Evolutionary conservation across 148 eudicot genomes (phyloP), one percentile per base, ranked within the genome.

Genomic region (Fagopyrum esculentum): DNA sequence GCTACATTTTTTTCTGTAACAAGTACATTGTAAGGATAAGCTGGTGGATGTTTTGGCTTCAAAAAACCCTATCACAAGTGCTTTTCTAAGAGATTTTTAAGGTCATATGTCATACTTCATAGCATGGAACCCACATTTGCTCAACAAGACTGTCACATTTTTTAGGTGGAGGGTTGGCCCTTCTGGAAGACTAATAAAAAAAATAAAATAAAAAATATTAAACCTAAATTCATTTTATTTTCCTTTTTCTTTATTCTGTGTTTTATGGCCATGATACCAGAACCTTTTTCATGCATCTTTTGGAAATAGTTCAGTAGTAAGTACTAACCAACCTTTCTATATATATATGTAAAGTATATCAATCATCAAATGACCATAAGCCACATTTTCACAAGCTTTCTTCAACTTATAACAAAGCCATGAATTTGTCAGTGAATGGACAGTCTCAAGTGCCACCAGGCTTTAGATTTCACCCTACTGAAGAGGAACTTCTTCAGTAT

Each of bases 391-490:
- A 29, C 13, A 63, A 26, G 35, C 40, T 35, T 35, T 56, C 56
- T 60, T 9, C 66, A 60, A 22, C 35, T 35, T 35, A 35, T 35
- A 35, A 35, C 40, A 35, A 35, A 35, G 40, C 40, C 40, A 84
- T 85, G 87, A 87, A 81, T 71, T 48, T 85, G 69, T 85, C 87
- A 6, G 81, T 82, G 1, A 85, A 85, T 47, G 88, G 88, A 6
- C 78, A 87, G 26, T 79, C 85, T 55, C 79, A 82, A 57, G 89
- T 88, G 11, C 91, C 91, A 10, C 91, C 91, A 0, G 91, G 91
- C 1, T 88, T 88, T 52, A 79, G 91, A 26, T 88, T 88, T 73
- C 91, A 88, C 69, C 91, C 91, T 8, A 88, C 91, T 12, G 91
- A 88, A 46, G 91, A 88, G 75, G 91, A 88, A 77, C 89, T 88